A percentile compares a stretch with the other conserved stretches of the same genome.
phyloP scores from a whole-genome alignment of 1,284 basidiomycete species.

The Austroboletus niveus region DNA sequence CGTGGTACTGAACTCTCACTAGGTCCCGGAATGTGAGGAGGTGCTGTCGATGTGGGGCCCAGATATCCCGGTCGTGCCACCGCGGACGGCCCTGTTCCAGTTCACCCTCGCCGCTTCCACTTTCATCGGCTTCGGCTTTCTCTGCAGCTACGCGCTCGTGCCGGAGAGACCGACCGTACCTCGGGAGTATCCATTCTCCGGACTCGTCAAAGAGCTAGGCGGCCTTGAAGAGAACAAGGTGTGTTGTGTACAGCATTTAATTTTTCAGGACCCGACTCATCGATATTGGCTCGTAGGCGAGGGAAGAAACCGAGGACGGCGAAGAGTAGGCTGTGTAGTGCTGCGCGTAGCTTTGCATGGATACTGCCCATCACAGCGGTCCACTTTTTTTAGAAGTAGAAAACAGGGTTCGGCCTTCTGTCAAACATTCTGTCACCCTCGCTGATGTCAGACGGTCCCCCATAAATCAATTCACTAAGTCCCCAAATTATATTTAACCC shows the following conservation, averaged over 20 bases:
- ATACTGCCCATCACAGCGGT: constrained; percentile 1
- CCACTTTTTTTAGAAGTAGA: neutral
- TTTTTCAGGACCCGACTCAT: constrained; percentile 2
- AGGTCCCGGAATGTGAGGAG: constrained; percentile 87
- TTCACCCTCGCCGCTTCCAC: constrained; percentile 58
- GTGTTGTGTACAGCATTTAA: neutral
- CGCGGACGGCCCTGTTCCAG: constrained; percentile 57
- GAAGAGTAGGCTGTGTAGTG: constrained; percentile 25
- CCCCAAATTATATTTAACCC: constrained; percentile 3
- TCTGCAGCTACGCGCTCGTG: constrained; percentile 50
- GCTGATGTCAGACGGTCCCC: too few species aligned
- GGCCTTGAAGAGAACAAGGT: constrained; percentile 76
- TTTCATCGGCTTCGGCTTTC: constrained; percentile 58
- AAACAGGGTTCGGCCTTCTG: too few species aligned
- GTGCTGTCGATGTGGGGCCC: constrained; percentile 87
- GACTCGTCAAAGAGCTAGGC: constrained; percentile 70
- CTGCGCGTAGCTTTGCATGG: constrained; percentile 1
- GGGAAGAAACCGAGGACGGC: constrained; percentile 25
- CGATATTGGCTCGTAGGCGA: constrained; percentile 21
- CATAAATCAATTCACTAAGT: neutral
- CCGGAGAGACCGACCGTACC: constrained; percentile 63
- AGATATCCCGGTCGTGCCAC: constrained; percentile 61
- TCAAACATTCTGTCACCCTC: neutral
- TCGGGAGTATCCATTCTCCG: constrained; percentile 71
- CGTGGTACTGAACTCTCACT: constrained; percentile 1